These are phyloP conservation scores for Aureobasidium sp. DNA, from an alignment of 2,329 filamentous ascomycete species.

Conservation along the genomic window DNA sequence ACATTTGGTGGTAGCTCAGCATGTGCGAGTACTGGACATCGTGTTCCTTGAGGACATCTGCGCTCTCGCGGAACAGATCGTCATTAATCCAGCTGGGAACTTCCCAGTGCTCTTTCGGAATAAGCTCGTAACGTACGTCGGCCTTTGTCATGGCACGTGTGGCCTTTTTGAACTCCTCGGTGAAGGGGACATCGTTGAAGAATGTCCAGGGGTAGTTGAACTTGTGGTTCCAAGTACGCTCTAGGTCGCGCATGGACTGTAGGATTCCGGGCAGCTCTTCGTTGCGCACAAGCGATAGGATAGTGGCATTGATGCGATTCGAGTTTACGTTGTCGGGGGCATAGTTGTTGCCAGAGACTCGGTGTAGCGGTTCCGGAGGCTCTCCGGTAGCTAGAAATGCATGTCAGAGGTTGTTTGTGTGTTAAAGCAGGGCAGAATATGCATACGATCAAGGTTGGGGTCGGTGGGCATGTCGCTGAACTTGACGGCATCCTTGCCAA, in stretches of 20 bases:
- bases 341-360: conserved; percentile 65
- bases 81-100: conserved; percentile 86
- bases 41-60: conserved; percentile 71
- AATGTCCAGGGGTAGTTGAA: conserved; percentile 99
- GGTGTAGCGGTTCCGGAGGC: conserved; percentile 66
- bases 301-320: conserved; percentile 83
- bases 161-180: conserved; percentile 80
- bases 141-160: conserved; percentile 81
- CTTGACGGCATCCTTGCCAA: conserved; percentile 25
- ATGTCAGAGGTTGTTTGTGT: conserved; percentile 13
- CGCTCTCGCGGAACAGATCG: conserved; percentile 77
- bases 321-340: conserved; percentile 64
- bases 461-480: conserved; percentile 62
- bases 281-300: conserved; percentile 87
- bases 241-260: conserved; percentile 81
- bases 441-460: conserved; percentile 78
- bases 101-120: conserved; percentile 93
- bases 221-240: conserved; percentile 93
- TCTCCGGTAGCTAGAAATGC: conserved; percentile 62
- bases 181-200: conserved; percentile 93
- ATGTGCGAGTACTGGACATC: conserved; percentile 84
- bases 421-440: not conserved
- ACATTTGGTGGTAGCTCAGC: conserved; percentile 97
- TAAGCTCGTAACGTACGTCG: conserved; percentile 75
- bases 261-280: conserved; percentile 78